Conservation (phyloP, 2,329 filamentous ascomycete genomes). For the Chaetomium strumarium region DNA sequence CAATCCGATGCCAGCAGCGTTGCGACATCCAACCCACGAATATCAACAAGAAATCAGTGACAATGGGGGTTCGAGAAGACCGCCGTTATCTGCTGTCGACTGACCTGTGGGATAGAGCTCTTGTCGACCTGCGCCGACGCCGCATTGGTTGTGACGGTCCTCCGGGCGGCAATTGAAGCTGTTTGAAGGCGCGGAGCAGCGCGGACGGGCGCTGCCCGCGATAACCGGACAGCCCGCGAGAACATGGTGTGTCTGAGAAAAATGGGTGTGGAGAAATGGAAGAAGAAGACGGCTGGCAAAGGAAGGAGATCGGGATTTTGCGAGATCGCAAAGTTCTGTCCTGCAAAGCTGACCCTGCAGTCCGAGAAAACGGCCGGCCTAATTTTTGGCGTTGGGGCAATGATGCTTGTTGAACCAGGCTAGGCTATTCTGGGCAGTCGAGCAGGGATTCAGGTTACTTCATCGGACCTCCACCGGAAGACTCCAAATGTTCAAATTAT, state of each 20-base stretch:
- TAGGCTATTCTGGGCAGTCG: conserved; percentile 18
- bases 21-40: background rate
- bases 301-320: conserved; percentile 5
- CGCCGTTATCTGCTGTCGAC: conserved; percentile 18
- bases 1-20: background rate
- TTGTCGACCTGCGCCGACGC: conserved; percentile 86
- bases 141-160: conserved; percentile 90
- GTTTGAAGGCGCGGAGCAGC: conserved; percentile 39
- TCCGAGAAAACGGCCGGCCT: conserved; percentile 20
- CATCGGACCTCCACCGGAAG: conserved; percentile 18
- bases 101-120: conserved; percentile 51
- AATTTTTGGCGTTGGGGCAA: conserved; percentile 27
- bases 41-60: background rate
- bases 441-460: conserved; percentile 14
- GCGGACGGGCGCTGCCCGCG: conserved; percentile 56
- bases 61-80: conserved; percentile 3
- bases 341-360: background rate
- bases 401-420: conserved; percentile 25
- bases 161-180: conserved; percentile 47
- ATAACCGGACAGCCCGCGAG: conserved; percentile 60
- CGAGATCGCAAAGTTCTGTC: conserved; percentile 18
- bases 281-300: background rate
- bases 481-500: conserved; percentile 15
- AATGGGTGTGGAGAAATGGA: conserved; percentile 10
- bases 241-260: conserved; percentile 49